Conservation (phyloP, 305 asterid species). For the Fraxinus greggii region DNA sequence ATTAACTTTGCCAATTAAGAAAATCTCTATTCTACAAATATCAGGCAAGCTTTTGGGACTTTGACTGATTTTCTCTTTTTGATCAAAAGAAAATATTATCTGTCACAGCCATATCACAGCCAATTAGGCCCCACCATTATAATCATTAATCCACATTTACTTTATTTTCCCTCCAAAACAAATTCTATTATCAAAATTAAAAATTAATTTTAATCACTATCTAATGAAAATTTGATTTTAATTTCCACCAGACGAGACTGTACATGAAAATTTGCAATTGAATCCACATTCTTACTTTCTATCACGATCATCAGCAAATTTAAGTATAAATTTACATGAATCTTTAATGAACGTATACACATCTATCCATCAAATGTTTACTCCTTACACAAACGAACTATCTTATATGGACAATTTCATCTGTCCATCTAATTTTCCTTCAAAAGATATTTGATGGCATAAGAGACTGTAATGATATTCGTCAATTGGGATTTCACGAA, state of each 20-base stretch:
- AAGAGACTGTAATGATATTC: background rate
- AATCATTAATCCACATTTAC: background rate
- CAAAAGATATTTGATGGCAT: background rate
- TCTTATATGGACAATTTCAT: too few relatives aligned
- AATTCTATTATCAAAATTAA: background rate
- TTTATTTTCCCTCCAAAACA: conserved; percentile 5
- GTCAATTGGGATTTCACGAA: background rate
- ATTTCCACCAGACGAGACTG: too few relatives aligned
- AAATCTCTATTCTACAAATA: background rate
- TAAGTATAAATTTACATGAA: background rate
- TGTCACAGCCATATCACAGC: background rate
- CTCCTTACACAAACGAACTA: background rate
- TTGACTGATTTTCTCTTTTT: background rate
- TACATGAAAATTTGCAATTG: background rate
- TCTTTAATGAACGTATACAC: background rate
- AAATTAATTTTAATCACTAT: too few relatives aligned
- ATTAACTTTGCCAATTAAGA: background rate
- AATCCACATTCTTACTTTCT: background rate
- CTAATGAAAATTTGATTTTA: too few relatives aligned
- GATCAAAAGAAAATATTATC: background rate
- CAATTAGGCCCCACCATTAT: background rate
- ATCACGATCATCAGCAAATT: background rate
- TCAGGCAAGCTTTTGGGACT: background rate
- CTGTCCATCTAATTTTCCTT: background rate
- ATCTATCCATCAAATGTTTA: background rate